Conservation (phyloP, 306 rosid genomes). For the Quercus berberidifolia region DNA sequence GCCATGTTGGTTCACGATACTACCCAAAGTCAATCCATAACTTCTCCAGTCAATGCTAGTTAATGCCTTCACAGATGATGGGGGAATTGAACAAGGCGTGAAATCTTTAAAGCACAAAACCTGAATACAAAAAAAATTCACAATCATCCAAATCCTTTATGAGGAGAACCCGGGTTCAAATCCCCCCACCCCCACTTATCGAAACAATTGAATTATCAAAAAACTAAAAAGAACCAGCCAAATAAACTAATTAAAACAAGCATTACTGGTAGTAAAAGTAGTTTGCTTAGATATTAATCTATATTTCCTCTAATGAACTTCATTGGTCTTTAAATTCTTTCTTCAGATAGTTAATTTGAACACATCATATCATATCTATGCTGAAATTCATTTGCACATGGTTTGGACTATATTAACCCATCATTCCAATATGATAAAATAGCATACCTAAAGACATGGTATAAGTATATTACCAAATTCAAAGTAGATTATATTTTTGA, state of each 20-base stretch:
- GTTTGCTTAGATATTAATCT: neutral
- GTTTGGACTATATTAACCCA: neutral
- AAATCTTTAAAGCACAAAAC: constrained; percentile 73
- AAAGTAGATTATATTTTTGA: neutral
- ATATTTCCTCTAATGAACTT: neutral
- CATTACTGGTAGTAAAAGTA: neutral
- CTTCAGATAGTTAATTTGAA: neutral
- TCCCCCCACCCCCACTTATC: too few species aligned
- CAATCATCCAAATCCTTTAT: constrained; percentile 9
- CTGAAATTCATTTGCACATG: neutral
- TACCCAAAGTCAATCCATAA: constrained; percentile 64
- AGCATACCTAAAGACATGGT: neutral
- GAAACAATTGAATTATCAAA: neutral
- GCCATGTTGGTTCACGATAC: constrained; percentile 47
- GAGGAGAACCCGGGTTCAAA: too few species aligned
- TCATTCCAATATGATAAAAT: neutral
- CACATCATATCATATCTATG: neutral
- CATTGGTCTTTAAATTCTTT: neutral
- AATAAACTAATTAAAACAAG: neutral
- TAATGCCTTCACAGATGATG: constrained; percentile 61
- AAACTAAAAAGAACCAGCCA: neutral
- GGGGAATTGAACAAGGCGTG: constrained; percentile 47
- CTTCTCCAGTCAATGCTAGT: constrained; percentile 65
- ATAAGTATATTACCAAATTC: neutral
- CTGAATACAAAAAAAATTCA: constrained; percentile 37